Evolutionary conservation across 768 basidiomycete genomes (phyloP).

Genomic region (Roridomyces roridus): DNA sequence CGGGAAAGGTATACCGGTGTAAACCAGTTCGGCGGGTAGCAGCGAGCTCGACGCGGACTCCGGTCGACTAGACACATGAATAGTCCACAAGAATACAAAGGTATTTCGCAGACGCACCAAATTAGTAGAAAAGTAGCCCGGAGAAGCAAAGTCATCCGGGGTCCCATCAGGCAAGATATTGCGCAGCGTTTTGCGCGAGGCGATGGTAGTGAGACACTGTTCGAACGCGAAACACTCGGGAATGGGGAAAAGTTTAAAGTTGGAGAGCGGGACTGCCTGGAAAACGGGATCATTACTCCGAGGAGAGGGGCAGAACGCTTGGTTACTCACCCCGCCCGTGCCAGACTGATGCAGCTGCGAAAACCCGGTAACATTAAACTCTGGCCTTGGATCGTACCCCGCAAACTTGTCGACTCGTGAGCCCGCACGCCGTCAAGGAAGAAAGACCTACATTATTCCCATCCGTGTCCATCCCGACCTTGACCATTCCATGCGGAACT

Average conservation of each 20-base stretch:
- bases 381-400: slow-evolving; percentile 52
- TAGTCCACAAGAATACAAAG: too few species aligned
- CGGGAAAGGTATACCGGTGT: slow-evolving; percentile 63
- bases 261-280: slow-evolving; percentile 59
- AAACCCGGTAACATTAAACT: slow-evolving; percentile 58
- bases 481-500: slow-evolving; percentile 73
- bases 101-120: too few species aligned
- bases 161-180: slow-evolving; percentile 57
- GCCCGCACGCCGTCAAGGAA: neutral
- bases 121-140: slow-evolving; percentile 63
- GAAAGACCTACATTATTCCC: slow-evolving; percentile 55
- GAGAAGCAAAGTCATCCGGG: slow-evolving; percentile 66
- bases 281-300: neutral
- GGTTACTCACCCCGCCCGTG: slow-evolving; percentile 57
- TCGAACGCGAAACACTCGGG: slow-evolving; percentile 57
- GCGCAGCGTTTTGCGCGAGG: slow-evolving; percentile 50
- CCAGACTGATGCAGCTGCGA: slow-evolving; percentile 70
- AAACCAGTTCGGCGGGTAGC: slow-evolving; percentile 64
- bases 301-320: neutral
- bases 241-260: slow-evolving; percentile 68
- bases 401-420: slow-evolving; percentile 42
- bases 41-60: slow-evolving; percentile 64
- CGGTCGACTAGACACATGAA: slow-evolving; percentile 47
- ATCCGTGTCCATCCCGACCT: slow-evolving; percentile 71
- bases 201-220: slow-evolving; percentile 55